Evolutionary conservation across 768 basidiomycete genomes (phyloP), one percentile per base, ranked within the genome.

Genomic region (Saitozyma sp.): DNA sequence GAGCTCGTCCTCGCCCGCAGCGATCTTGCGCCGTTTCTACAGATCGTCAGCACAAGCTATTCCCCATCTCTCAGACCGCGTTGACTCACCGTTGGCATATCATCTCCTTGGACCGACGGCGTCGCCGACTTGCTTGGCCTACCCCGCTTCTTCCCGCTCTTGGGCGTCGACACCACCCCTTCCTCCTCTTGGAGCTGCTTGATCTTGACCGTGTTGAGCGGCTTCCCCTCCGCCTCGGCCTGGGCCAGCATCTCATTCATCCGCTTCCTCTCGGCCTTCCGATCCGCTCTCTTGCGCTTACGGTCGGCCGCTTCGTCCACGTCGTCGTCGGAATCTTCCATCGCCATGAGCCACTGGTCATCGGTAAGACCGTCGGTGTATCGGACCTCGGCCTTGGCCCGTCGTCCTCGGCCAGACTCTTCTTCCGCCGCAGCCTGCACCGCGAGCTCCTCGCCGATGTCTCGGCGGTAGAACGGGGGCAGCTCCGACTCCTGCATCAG

Each of bases 321-420:
- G 57, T 78, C 76, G 55, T 78, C 78, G 45, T 76, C 78, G n/a
- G 69, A 73, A 38, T 79, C 78, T 48, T 76, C 72, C 56, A 78
- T 41, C 4, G 76, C 78, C 45, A 89, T 84, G 40, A 91, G 86
- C 89, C 92, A 96, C 68, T 93, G 88, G 73, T 96, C 95, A 69
- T 98, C 95, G 56, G 87, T 89, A 59, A 98, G 83, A 14, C 93
- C 93, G 75, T 97, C 95, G 62, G 89, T 94, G 75, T 98, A 98
- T 74, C 86, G 88, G 64, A 98, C 91, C 50, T 89, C 84, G 61
- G 87, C 90, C 67, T 92, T 85, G 62, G 86, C 85, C 68, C 93
- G 85, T 76, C 90, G 88, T 42, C 93, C 94, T 64, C 93, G 87
- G 59, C 93, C 93, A 75, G 91, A 86, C 37, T 82, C 70, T 45